Conservation (phyloP, 2,329 filamentous ascomycete genomes). For the Botryotinia globosa region DNA sequence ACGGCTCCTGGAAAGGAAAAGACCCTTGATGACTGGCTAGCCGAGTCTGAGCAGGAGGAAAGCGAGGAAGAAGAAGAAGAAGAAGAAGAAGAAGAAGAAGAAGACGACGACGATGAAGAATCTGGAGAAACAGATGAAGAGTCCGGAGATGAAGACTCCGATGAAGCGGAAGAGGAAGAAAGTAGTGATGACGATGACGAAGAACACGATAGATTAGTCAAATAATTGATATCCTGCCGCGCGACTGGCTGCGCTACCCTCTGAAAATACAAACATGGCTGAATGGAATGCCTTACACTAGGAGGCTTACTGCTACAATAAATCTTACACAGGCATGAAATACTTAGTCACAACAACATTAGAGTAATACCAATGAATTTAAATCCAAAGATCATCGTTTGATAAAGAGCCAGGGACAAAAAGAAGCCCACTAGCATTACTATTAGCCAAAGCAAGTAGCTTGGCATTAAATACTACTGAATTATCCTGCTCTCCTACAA, state of each 20-base stretch:
- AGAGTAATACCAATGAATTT: constrained; percentile 4
- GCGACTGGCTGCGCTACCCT: constrained; percentile 9
- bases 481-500: constrained; percentile 15
- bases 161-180: constrained; percentile 33
- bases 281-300: constrained; percentile 21
- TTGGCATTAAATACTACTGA: constrained; percentile 27
- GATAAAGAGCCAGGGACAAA: constrained; percentile 23
- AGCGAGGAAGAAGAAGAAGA: constrained; percentile 50
- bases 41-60: constrained; percentile 51
- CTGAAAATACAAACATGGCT: constrained; percentile 14
- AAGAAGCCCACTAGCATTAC: constrained; percentile 29
- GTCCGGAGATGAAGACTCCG: constrained; percentile 16
- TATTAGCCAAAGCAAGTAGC: constrained; percentile 32
- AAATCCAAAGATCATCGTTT: constrained; percentile 14
- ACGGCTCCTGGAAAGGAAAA: constrained; percentile 52
- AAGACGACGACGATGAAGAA: constrained; percentile 48
- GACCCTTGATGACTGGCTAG: constrained; percentile 90
- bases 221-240: constrained; percentile 26
- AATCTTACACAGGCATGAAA: constrained; percentile 18
- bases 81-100: constrained; percentile 51
- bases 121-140: constrained; percentile 33
- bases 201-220: constrained; percentile 38
- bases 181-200: constrained; percentile 32
- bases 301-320: constrained; percentile 21
- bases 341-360: constrained; percentile 29